Percentiles rank a stretch among this genome's conserved stretches.
phyloP scores from a whole-genome alignment of 345 rosid genomes.

The Eucalyptus paniculata region DNA sequence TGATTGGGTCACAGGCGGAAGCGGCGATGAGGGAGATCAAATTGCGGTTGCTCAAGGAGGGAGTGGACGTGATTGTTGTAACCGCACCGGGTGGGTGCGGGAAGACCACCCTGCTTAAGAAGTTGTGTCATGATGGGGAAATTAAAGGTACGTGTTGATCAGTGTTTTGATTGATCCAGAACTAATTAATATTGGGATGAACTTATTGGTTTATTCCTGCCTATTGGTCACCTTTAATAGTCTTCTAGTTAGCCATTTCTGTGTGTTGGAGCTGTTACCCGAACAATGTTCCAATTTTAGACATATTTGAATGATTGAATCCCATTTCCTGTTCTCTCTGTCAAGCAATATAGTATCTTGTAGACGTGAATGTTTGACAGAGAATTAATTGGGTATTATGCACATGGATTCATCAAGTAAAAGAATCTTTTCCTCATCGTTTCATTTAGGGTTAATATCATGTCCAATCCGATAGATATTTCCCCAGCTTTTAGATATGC shows the following conservation, averaged over 20 bases:
- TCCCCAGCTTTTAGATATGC: not conserved
- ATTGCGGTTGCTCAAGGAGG: not conserved
- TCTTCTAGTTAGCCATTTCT: not conserved
- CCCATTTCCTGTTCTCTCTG: not conserved
- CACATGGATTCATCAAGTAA: not conserved
- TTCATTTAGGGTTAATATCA: not conserved
- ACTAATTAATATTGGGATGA: fast-evolving
- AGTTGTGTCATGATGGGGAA: not conserved
- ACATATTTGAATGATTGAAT: not conserved
- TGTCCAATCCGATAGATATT: not conserved
- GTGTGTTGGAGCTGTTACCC: fast-evolving
- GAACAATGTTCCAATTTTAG: fast-evolving
- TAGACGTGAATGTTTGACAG: not conserved
- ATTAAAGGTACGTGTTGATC: not conserved
- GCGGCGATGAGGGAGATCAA: not conserved
- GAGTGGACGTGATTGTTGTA: fast-evolving
- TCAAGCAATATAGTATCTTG: fast-evolving
- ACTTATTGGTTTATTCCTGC: not conserved
- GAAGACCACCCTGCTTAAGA: not conserved
- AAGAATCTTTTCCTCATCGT: not conserved
- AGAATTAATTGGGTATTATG: not conserved
- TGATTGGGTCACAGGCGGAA: not conserved
- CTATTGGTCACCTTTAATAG: not conserved
- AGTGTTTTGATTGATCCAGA: not conserved
- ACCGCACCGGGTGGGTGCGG: not conserved